phyloP scores from a whole-genome alignment of 805 yeast species.

The Sporopachydermia quercuum region DNA sequence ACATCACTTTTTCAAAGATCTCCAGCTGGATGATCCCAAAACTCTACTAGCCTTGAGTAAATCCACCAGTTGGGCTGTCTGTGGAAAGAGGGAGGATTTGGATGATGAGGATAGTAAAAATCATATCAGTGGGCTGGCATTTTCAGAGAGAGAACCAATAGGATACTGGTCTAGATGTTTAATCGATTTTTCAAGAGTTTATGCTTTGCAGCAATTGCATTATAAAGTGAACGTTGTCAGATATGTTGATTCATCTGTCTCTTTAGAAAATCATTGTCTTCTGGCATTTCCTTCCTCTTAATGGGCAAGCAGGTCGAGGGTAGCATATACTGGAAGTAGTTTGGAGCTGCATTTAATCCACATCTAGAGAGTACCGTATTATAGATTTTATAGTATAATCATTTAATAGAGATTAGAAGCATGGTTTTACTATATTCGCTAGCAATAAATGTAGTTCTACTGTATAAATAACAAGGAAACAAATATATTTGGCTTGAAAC shows the following conservation, averaged over 20 bases:
- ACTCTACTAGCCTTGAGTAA: conserved; percentile 39
- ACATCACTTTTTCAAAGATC: neutral
- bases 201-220: conserved; percentile 27
- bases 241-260: conserved; percentile 42
- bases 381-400: too few relatives aligned
- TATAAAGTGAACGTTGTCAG: conserved; percentile 34
- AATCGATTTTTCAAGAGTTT: conserved; percentile 56
- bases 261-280: conserved; percentile 60
- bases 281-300: conserved; percentile 11
- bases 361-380: too few relatives aligned
- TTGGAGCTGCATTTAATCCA: too few relatives aligned
- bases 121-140: conserved; percentile 32
- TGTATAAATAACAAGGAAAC: too few relatives aligned
- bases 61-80: conserved; percentile 82
- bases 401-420: too few relatives aligned
- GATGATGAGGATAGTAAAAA: conserved; percentile 21
- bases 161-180: conserved; percentile 61
- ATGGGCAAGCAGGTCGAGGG: conserved; percentile 8
- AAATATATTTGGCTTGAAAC: too few relatives aligned
- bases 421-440: too few relatives aligned
- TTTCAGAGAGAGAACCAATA: conserved; percentile 35
- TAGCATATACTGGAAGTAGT: neutral
- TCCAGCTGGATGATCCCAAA: conserved; percentile 18
- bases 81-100: conserved; percentile 37
- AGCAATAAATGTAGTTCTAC: too few relatives aligned